phyloP scores from a whole-genome alignment of 257 asterid species.

The Jacaranda copaia region DNA sequence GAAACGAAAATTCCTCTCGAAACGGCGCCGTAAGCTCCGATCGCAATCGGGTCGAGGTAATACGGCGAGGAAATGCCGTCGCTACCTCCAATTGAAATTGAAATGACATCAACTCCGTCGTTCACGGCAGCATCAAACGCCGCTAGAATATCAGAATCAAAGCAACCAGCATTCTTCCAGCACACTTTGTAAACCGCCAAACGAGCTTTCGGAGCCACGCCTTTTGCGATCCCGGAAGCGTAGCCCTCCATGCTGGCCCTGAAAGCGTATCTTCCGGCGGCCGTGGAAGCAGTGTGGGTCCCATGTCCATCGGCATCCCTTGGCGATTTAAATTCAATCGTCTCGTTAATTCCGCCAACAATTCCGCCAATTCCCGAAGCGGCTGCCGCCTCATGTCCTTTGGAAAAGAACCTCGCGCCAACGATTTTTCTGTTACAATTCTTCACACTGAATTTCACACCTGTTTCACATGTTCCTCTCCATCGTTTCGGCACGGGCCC shows the following conservation, averaged over 20 bases:
- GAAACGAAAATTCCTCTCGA: constrained; percentile 80
- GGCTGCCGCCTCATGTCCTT: constrained; percentile 79
- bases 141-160: constrained; percentile 85
- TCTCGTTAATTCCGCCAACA: constrained; percentile 66
- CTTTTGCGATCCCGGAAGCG: constrained; percentile 88
- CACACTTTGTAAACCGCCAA: constrained; percentile 84
- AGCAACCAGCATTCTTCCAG: constrained; percentile 82
- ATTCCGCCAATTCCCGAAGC: constrained; percentile 51
- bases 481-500: constrained; percentile 79
- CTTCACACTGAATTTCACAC: constrained; percentile 44
- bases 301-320: constrained; percentile 97
- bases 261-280: constrained; percentile 77
- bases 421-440: constrained; percentile 73
- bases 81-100: constrained; percentile 86
- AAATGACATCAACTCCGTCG: constrained; percentile 84
- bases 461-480: constrained; percentile 73
- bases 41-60: constrained; percentile 86
- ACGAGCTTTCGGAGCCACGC: constrained; percentile 89
- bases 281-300: constrained; percentile 89
- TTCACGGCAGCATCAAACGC: constrained; percentile 82
- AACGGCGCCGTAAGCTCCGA: constrained; percentile 85
- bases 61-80: constrained; percentile 84
- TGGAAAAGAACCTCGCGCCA: constrained; percentile 76
- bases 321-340: constrained; percentile 70
- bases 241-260: constrained; percentile 80